phyloP scores from a whole-genome alignment of 805 yeast genomes.

The Saccharomycopsis lassenensis region DNA sequence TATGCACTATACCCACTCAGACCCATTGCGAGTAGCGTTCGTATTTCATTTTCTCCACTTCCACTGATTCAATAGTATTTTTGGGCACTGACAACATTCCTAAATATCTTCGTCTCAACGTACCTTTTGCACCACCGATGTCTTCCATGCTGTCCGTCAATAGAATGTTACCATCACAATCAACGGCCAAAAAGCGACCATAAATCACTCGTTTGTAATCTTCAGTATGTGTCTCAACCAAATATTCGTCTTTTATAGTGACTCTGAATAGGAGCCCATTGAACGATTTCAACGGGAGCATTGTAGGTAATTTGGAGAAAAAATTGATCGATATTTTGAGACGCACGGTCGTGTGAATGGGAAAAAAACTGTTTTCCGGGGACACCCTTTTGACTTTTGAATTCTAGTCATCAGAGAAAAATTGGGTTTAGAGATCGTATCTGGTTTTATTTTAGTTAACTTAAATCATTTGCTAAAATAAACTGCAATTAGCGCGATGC shows the following conservation, averaged over 20 bases:
- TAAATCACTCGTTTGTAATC: slow-evolving; percentile 2
- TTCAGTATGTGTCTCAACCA: slow-evolving; percentile 3
- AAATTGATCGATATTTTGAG: too few relatives aligned
- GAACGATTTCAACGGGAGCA: slow-evolving; percentile 7
- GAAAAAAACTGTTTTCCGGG: too few relatives aligned
- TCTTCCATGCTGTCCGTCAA: slow-evolving; percentile 6
- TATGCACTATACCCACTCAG: too few relatives aligned
- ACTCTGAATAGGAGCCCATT: slow-evolving; percentile 8
- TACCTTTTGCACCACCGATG: background rate
- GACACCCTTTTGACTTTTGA: too few relatives aligned
- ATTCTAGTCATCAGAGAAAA: too few relatives aligned
- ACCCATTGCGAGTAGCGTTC: slow-evolving; percentile 3
- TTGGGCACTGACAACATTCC: slow-evolving; percentile 15
- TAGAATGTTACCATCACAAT: slow-evolving; percentile 8
- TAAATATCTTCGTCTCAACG: slow-evolving; percentile 4
- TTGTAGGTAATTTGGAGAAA: background rate
- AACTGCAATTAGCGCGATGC: too few relatives aligned
- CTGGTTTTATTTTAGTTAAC: too few relatives aligned
- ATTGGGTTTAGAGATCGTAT: too few relatives aligned
- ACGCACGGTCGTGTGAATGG: too few relatives aligned
- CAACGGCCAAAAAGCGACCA: slow-evolving; percentile 11
- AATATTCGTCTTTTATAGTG: slow-evolving; percentile 7
- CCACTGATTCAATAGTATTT: slow-evolving; percentile 9
- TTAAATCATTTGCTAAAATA: too few relatives aligned
- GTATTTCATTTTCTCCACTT: slow-evolving; percentile 11